Percentiles rank a stretch among this genome's conserved stretches.
phyloP scores from a whole-genome alignment of 768 basidiomycete species.

The Lactifluus pinguis region DNA sequence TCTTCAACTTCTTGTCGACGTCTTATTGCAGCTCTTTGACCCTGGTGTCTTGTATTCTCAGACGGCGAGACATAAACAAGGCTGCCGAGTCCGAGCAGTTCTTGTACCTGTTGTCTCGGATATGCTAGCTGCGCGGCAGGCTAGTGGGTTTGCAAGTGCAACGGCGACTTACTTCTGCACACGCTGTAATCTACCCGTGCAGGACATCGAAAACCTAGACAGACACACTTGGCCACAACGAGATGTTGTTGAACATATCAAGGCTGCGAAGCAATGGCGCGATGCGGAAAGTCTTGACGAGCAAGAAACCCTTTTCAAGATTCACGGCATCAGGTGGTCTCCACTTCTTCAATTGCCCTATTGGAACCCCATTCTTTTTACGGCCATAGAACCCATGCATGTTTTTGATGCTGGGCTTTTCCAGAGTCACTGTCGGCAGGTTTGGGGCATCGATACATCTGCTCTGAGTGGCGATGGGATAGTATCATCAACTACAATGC shows the following conservation, averaged over 20 bases:
- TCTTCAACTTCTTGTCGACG: no score
- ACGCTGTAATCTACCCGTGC: no score
- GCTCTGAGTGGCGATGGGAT: background rate
- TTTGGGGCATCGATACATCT: background rate
- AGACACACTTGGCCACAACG: no score
- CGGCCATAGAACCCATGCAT: background rate
- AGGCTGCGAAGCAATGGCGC: background rate
- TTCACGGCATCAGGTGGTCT: no score
- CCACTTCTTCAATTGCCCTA: background rate
- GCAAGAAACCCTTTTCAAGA: background rate
- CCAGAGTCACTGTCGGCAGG: background rate
- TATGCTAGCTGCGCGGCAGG: background rate
- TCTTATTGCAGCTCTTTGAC: no score
- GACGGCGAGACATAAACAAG: background rate
- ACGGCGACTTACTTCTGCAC: background rate
- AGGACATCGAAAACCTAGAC: no score
- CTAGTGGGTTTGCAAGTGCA: background rate
- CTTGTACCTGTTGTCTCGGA: background rate
- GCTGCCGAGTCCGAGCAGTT: background rate
- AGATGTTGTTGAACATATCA: background rate
- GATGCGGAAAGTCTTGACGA: background rate
- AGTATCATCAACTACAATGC: background rate
- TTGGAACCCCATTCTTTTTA: background rate
- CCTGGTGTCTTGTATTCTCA: no score
- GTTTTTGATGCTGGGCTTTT: background rate